Percentiles rank a stretch among this genome's conserved stretches.
These are phyloP conservation scores for Sordaria brevicollis DNA, from an alignment of 495 filamentous ascomycete species.

Conservation along the genomic window DNA sequence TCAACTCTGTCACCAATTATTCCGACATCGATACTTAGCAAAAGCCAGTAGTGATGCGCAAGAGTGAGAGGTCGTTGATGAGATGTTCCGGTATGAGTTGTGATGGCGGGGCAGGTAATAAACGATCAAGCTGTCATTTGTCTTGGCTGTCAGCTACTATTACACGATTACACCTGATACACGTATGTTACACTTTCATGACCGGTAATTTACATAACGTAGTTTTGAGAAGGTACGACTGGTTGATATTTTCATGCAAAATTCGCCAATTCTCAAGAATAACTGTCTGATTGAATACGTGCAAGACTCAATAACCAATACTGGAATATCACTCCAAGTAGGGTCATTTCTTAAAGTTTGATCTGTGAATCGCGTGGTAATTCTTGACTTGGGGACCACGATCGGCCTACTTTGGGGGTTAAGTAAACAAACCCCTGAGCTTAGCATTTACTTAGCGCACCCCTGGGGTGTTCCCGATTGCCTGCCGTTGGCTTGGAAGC, in stretches of 20 bases:
- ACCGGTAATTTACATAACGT: neutral
- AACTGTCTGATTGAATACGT: too few relatives aligned
- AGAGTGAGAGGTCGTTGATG: neutral
- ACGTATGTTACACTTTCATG: neutral
- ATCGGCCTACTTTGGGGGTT: neutral
- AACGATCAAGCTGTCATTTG: neutral
- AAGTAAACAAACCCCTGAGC: neutral
- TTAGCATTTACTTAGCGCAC: neutral
- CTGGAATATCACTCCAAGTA: too few relatives aligned
- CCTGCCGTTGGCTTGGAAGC: neutral
- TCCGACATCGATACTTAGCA: neutral
- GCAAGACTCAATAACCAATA: too few relatives aligned
- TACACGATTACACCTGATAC: neutral
- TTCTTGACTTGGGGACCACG: neutral
- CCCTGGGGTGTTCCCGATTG: neutral
- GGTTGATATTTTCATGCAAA: too few relatives aligned
- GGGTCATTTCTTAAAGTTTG: too few relatives aligned
- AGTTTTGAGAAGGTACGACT: too few relatives aligned
- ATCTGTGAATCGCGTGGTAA: too few relatives aligned
- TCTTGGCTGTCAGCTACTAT: neutral
- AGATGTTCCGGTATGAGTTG: neutral
- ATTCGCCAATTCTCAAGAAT: too few relatives aligned
- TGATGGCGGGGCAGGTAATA: neutral
- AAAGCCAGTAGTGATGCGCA: neutral
- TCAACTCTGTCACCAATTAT: neutral